Base-by-base conservation (phyloP, 1,284 basidiomycete genomes). In the Rhodotorula sp. region DNA sequence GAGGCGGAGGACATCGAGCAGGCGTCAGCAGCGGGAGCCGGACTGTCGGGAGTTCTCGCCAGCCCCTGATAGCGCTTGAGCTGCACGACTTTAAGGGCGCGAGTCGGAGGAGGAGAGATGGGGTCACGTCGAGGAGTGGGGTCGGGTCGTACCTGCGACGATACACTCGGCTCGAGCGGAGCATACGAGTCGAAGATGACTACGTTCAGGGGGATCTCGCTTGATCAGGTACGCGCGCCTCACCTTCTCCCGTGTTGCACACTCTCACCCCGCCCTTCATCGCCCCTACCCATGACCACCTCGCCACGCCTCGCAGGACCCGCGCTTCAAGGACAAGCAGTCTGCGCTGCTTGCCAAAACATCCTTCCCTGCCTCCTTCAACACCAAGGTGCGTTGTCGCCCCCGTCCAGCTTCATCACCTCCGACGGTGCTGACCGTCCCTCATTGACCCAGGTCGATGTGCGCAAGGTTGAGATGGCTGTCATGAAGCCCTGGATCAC, bases 401-500 rank as follows among this genome's bases (percentile, higher is more conserved):
- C 1, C 37, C 12, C 5, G 32, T 32, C 10, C 44, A 22, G 34
- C 44, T 17, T 48, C 37, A 60, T 69, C 51, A 36, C 46, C 50
- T n/a, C 29, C 1, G 5, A 0, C 21, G 15, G 36, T 10, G 37
- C 51, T 62, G 37, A 62, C 32, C 10, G n/a, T 37, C 4, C 9
- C 29, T 19, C 51, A 21, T 22, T 19, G 22, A 19, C n/a, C n/a
- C 62, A 63, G 62, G 53, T 71, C 29, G 58, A 29, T 50, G 61
- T 74, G 48, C 57, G 71, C 54, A 69, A 64, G 59, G 66, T 61
- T 34, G 51, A 65, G 81, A 80, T 94, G 73, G 85, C 86, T 44
- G 91, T 95, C 76, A 90, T 97, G 80, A 86, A 91, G 67, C 92
- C 94, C 5, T 99, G 96, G 96, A 90, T 97, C 70, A 89, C 92